Evolutionary conservation across 129 eudicot species (phyloP).

Genomic region (Scalesia atractyloides): DNA sequence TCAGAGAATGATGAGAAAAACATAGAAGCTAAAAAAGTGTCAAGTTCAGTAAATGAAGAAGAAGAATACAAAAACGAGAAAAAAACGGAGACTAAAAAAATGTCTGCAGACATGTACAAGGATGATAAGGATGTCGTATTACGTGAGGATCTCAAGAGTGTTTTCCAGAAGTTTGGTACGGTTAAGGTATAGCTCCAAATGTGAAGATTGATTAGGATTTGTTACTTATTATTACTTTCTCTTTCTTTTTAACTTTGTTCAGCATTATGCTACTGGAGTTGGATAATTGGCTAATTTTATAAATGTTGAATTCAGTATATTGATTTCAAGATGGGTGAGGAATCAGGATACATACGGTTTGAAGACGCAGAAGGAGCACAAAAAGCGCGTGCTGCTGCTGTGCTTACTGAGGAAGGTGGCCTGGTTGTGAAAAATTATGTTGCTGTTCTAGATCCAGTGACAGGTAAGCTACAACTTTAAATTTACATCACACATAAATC

Average conservation of each 20-base stretch:
- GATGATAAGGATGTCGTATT: conserved; percentile 73
- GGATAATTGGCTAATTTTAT: conserved; percentile 6
- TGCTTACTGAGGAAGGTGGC: conserved; percentile 88
- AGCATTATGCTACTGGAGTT: conserved; percentile 1
- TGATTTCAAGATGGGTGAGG: conserved; percentile 83
- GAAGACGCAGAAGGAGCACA: conserved; percentile 77
- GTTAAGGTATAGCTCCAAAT: conserved; percentile 62
- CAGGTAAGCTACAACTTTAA: conserved; percentile 48
- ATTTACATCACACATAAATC: neutral
- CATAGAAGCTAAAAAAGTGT: conserved; percentile 30
- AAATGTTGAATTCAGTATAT: conserved; percentile 47
- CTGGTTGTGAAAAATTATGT: conserved; percentile 75
- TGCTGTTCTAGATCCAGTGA: conserved; percentile 76
- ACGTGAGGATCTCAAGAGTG: conserved; percentile 83
- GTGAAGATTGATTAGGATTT: neutral
- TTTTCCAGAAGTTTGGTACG: conserved; percentile 76
- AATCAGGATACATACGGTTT: conserved; percentile 83
- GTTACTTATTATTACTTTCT: neutral
- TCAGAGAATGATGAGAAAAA: conserved; percentile 44
- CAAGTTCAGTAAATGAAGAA: conserved; percentile 13
- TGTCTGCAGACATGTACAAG: conserved; percentile 48
- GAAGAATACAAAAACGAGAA: conserved; percentile 41
- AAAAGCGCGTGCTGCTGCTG: conserved; percentile 98
- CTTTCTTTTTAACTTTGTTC: neutral
- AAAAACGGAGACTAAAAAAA: conserved; percentile 34